phyloP scores from a whole-genome alignment of 306 rosid genomes.

The Citrullus colocynthis region DNA sequence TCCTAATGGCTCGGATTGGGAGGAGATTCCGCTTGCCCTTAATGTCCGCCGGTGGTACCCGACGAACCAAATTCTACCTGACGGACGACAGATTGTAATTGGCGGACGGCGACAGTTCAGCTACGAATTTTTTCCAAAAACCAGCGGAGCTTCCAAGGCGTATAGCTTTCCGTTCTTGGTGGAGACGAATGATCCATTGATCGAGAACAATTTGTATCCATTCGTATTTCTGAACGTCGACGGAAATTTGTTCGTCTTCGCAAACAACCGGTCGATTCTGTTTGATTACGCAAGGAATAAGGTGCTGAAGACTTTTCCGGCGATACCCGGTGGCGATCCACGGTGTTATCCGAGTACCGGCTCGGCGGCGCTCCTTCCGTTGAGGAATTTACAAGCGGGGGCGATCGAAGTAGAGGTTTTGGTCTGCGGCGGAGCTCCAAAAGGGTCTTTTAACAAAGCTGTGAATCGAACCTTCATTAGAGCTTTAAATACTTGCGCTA shows the following conservation, averaged over 20 bases:
- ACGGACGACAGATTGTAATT: constrained; percentile 42
- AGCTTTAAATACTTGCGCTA: constrained; percentile 32
- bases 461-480: not conserved
- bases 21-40: constrained; percentile 17
- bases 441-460: constrained; percentile 8
- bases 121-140: constrained; percentile 48
- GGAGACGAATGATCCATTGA: constrained; percentile 22
- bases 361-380: constrained; percentile 46
- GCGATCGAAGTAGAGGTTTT: constrained; percentile 34
- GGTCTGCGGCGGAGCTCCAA: constrained; percentile 58
- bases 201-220: constrained; percentile 57
- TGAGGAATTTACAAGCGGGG: constrained; percentile 21
- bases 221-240: constrained; percentile 49
- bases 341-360: constrained; percentile 63
- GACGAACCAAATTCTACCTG: constrained; percentile 46
- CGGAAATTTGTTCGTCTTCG: constrained; percentile 50
- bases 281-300: constrained; percentile 25
- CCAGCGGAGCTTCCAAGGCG: not conserved
- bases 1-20: constrained; percentile 26
- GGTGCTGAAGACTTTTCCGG: constrained; percentile 35
- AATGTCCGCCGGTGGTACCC: constrained; percentile 33
- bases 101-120: constrained; percentile 47
- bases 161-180: constrained; percentile 24
- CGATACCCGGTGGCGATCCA: constrained; percentile 52
- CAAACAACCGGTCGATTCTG: constrained; percentile 43